A percentile compares a stretch with the other conserved stretches of the same genome.
Evolutionary conservation across 148 eudicot species (phyloP).

Genomic region (Spergularia bocconei): DNA sequence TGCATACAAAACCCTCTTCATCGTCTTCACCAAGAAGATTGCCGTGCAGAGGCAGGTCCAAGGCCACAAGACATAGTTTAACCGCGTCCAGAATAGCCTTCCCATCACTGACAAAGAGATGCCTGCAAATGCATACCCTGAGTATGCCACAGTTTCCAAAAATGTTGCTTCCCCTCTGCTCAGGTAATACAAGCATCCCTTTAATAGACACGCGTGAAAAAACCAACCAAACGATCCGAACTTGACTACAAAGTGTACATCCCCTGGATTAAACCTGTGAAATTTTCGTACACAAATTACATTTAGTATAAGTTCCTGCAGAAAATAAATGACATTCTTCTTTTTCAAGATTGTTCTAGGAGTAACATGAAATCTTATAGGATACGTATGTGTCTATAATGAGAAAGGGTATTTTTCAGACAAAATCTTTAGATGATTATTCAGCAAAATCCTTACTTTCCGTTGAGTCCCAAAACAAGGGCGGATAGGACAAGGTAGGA

Average conservation of each 20-base stretch:
- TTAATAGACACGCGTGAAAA: slow-evolving; percentile 46
- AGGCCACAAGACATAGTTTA: slow-evolving; percentile 55
- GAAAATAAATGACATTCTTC: not conserved
- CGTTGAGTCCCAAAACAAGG: slow-evolving; percentile 69
- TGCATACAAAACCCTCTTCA: slow-evolving; percentile 72
- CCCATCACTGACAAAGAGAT: slow-evolving; percentile 57
- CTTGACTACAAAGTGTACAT: slow-evolving; percentile 39
- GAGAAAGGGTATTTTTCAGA: not conserved
- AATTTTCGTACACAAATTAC: not conserved
- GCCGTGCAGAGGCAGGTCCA: slow-evolving; percentile 78
- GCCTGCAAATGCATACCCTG: slow-evolving; percentile 71
- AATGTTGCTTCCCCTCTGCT: slow-evolving; percentile 71
- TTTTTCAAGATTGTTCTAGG: too few relatives aligned
- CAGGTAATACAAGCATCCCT: slow-evolving; percentile 57
- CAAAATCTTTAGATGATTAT: not conserved
- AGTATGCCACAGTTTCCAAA: slow-evolving; percentile 73
- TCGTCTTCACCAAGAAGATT: slow-evolving; percentile 71
- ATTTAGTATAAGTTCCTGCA: too few relatives aligned
- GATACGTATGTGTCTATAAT: not conserved
- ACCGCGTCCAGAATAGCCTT: slow-evolving; percentile 41
- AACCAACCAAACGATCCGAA: slow-evolving; percentile 52
- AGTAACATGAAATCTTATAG: not conserved
- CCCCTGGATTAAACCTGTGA: slow-evolving; percentile 45
- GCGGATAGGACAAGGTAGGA: slow-evolving; percentile 89
- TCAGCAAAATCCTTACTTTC: slow-evolving; percentile 65